These are phyloP conservation scores for Curvularia eragrostidis DNA, from an alignment of 2,329 filamentous ascomycete genomes.

Conservation along the genomic window DNA sequence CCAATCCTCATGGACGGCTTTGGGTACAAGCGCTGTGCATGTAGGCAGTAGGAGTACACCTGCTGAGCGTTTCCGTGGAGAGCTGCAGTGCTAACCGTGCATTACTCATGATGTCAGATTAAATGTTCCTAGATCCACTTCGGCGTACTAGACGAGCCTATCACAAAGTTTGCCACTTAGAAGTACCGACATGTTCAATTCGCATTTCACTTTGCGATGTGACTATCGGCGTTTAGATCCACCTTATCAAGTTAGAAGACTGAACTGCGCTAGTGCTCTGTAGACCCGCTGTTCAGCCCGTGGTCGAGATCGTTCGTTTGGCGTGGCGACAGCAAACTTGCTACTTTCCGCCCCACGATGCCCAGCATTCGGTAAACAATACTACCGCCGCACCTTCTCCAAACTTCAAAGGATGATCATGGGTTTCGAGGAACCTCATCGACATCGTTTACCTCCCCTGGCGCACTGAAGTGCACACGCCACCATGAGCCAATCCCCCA, in stretches of 20 bases:
- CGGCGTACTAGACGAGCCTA: background rate
- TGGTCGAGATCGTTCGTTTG: conserved; percentile 9
- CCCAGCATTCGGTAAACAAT: background rate
- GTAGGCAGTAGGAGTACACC: no score
- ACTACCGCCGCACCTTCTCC: background rate
- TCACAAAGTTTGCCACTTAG: background rate
- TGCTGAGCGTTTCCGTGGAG: no score
- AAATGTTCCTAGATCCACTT: background rate
- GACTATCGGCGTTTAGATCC: no score
- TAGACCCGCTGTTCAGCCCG: background rate
- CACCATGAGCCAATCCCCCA: conserved; percentile 12
- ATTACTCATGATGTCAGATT: background rate
- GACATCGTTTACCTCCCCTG: background rate
- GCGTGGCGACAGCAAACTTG: conserved; percentile 20
- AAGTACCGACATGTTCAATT: background rate
- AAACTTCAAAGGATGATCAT: background rate
- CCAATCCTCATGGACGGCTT: no score
- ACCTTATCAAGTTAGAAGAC: background rate
- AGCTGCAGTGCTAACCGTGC: no score
- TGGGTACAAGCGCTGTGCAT: no score
- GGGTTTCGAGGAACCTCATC: background rate
- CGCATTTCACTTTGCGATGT: background rate
- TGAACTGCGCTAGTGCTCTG: conserved; percentile 6
- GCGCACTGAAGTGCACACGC: background rate
- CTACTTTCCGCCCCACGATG: conserved; percentile 8